phyloP scores from a whole-genome alignment of 2,329 filamentous ascomycete species.

The Sporothrix curviconia region DNA sequence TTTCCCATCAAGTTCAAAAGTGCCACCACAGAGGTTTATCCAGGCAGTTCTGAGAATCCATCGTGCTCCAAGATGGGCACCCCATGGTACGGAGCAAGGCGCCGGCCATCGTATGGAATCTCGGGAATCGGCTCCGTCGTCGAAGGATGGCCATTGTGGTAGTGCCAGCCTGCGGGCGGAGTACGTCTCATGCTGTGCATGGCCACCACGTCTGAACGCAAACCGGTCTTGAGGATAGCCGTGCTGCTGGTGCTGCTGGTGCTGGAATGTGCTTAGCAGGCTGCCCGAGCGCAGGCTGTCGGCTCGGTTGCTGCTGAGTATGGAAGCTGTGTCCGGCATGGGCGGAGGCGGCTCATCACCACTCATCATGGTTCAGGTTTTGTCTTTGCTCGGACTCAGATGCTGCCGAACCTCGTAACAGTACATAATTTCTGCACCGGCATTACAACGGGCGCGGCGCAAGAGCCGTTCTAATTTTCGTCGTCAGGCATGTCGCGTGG shows the following conservation, averaged over 20 bases:
- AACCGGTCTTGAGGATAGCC: conserved; percentile 8
- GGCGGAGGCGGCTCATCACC: background rate
- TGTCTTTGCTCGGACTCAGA: background rate
- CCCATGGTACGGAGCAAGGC: conserved; percentile 16
- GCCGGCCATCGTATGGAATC: conserved; percentile 20
- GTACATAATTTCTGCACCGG: no score
- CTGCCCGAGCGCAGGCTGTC: background rate
- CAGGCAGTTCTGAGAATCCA: conserved; percentile 16
- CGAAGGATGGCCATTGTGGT: background rate
- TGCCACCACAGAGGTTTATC: conserved; percentile 11
- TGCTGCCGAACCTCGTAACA: no score
- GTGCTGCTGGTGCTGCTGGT: background rate
- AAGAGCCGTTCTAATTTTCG: background rate
- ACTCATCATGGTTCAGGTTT: background rate
- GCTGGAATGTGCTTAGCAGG: background rate
- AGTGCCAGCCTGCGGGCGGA: conserved; percentile 4
- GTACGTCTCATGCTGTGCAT: conserved; percentile 18
- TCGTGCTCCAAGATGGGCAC: conserved; percentile 11
- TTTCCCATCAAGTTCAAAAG: background rate
- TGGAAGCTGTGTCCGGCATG: background rate
- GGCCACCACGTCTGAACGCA: conserved; percentile 13
- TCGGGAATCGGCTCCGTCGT: conserved; percentile 10
- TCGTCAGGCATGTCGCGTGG: conserved; percentile 15
- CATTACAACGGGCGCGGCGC: no score
- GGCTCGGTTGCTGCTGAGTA: background rate